phyloP scores from a whole-genome alignment of 441 rosid genomes.

The Syzygium malaccense region DNA sequence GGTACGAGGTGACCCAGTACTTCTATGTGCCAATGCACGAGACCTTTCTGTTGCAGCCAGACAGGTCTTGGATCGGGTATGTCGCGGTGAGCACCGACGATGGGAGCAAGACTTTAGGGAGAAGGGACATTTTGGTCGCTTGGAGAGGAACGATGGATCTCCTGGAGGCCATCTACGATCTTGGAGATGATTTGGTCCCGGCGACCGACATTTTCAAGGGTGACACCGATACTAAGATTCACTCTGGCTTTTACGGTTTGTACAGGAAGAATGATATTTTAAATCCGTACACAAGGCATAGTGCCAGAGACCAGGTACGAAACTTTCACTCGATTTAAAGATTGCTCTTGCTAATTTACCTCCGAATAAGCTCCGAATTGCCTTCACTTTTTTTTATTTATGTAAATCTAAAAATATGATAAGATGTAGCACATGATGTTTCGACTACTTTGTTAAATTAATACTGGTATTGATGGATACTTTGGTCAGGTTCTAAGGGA shows the following conservation, averaged over 20 bases:
- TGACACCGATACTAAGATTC: neutral
- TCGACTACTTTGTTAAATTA: neutral
- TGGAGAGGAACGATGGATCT: neutral
- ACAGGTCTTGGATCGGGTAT: neutral
- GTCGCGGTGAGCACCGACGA: neutral
- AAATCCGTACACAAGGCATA: neutral
- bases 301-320: neutral
- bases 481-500: neutral
- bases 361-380: neutral
- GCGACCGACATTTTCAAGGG: neutral
- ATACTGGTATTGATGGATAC: neutral
- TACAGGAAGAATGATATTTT: neutral
- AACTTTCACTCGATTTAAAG: neutral
- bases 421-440: neutral
- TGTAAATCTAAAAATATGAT: neutral
- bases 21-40: too few relatives aligned
- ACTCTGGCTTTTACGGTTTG: neutral
- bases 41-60: fast-evolving
- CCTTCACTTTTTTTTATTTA: neutral
- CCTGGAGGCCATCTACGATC: neutral
- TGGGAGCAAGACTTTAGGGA: neutral
- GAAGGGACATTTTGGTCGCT: neutral
- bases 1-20: too few relatives aligned
- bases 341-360: neutral
- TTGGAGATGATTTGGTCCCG: neutral